Conservation (phyloP, 2,329 filamentous ascomycete species). For the Blumeria hordei region DNA sequence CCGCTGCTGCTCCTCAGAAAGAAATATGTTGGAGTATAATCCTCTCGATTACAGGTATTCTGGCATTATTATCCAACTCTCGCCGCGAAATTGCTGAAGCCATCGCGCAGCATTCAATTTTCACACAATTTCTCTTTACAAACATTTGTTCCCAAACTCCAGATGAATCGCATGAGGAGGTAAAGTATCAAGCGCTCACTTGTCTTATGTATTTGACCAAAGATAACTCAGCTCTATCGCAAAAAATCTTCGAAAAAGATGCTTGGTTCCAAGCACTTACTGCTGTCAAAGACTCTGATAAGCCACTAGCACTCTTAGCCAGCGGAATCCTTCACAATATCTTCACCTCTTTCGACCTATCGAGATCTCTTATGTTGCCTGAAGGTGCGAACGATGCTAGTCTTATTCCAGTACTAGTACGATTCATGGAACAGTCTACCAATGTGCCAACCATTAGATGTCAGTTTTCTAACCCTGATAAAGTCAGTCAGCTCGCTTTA, state of each 20-base stretch:
- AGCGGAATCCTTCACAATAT: conserved; percentile 39
- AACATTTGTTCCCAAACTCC: conserved; percentile 18
- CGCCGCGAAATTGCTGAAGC: conserved; percentile 34
- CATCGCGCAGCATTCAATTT: conserved; percentile 23
- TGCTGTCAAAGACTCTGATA: conserved; percentile 23
- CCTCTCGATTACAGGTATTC: conserved; percentile 26
- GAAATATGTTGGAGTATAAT: conserved; percentile 28
- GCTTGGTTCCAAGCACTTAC: conserved; percentile 26
- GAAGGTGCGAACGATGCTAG: conserved; percentile 25
- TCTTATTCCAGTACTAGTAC: conserved; percentile 22
- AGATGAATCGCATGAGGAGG: conserved; percentile 17
- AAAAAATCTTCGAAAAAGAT: conserved; percentile 26
- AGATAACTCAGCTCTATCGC: conserved; percentile 29
- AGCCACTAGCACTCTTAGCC: conserved; percentile 27
- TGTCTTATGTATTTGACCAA: conserved; percentile 34
- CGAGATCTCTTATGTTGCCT: conserved; percentile 24
- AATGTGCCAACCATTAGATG: conserved; percentile 8
- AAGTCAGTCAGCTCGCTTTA: conserved; percentile 22
- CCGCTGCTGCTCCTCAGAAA: conserved; percentile 26
- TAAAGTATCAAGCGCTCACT: conserved; percentile 23
- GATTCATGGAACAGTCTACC: conserved; percentile 7
- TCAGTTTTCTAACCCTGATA: conserved; percentile 10
- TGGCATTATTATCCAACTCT: conserved; percentile 30
- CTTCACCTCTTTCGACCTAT: conserved; percentile 28
- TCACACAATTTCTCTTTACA: conserved; percentile 29